Evolutionary conservation across 2,329 filamentous ascomycete genomes (phyloP).

Genomic region (Botrytis hyacinthi): DNA sequence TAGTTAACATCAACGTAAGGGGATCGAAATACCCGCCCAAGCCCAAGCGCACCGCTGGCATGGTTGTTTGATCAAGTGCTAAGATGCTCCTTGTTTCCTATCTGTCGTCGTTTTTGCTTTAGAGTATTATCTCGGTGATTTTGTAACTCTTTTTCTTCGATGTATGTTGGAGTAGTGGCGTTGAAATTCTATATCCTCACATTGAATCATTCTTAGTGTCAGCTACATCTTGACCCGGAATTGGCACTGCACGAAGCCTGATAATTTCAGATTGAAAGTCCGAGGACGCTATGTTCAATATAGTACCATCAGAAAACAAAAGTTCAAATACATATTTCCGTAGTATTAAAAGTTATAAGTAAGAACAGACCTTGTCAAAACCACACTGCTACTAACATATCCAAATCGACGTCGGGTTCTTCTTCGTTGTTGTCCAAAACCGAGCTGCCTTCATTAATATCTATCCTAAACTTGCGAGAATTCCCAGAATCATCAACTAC

Average conservation of each 20-base stretch:
- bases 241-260: not conserved
- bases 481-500: not conserved
- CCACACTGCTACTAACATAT: constrained; percentile 21
- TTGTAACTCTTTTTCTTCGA: not conserved
- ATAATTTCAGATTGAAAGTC: not conserved
- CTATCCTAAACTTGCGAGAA: no score
- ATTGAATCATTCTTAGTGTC: not conserved
- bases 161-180: no score
- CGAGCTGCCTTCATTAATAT: not conserved
- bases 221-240: not conserved
- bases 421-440: not conserved
- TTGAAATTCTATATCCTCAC: not conserved
- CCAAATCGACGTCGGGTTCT: constrained; percentile 9
- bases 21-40: not conserved
- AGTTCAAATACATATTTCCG: not conserved
- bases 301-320: not conserved
- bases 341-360: constrained; percentile 4
- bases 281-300: not conserved
- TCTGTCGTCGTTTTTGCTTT: not conserved
- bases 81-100: not conserved
- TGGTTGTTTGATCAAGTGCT: not conserved
- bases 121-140: not conserved
- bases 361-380: constrained; percentile 4
- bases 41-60: no score
- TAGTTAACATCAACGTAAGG: not conserved